These are phyloP conservation scores for Arthrobotrys iridis DNA, from an alignment of 2,329 filamentous ascomycete species.

Conservation along the genomic window DNA sequence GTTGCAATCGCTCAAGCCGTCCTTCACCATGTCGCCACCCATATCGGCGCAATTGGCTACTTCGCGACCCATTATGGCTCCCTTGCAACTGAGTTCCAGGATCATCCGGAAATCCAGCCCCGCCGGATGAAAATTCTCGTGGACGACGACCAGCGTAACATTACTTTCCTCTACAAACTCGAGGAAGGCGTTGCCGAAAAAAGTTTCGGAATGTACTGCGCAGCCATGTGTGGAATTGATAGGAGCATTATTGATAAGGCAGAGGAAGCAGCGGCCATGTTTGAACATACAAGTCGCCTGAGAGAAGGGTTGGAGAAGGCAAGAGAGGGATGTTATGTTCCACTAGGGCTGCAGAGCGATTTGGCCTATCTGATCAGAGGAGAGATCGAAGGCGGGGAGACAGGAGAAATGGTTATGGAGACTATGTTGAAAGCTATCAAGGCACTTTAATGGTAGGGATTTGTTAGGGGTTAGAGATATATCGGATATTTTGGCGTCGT, in stretches of 20 bases:
- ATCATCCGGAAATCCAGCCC: constrained; percentile 85
- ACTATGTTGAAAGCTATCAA: constrained; percentile 72
- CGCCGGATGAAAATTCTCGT: constrained; percentile 95
- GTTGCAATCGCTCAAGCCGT: constrained; percentile 97
- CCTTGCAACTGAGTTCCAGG: constrained; percentile 86
- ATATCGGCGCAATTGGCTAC: constrained; percentile 93
- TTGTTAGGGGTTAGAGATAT: neutral
- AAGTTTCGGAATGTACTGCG: constrained; percentile 98
- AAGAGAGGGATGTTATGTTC: constrained; percentile 81
- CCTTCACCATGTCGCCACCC: constrained; percentile 91
- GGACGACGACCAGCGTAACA: constrained; percentile 80
- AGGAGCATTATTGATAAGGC: constrained; percentile 82
- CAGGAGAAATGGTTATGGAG: constrained; percentile 65
- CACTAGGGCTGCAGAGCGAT: constrained; percentile 87
- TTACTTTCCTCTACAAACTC: constrained; percentile 96
- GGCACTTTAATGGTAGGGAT: constrained; percentile 63
- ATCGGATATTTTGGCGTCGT: neutral
- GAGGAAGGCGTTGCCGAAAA: constrained; percentile 94
- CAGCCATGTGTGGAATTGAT: constrained; percentile 95
- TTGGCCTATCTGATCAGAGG: constrained; percentile 76
- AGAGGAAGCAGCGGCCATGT: constrained; percentile 86
- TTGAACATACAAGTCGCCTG: constrained; percentile 92
- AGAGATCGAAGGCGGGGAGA: constrained; percentile 64
- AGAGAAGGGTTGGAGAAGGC: constrained; percentile 87
- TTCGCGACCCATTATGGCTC: constrained; percentile 98